phyloP scores from a whole-genome alignment of 2,329 filamentous ascomycete genomes.

The Pyrenochaeta sp. region DNA sequence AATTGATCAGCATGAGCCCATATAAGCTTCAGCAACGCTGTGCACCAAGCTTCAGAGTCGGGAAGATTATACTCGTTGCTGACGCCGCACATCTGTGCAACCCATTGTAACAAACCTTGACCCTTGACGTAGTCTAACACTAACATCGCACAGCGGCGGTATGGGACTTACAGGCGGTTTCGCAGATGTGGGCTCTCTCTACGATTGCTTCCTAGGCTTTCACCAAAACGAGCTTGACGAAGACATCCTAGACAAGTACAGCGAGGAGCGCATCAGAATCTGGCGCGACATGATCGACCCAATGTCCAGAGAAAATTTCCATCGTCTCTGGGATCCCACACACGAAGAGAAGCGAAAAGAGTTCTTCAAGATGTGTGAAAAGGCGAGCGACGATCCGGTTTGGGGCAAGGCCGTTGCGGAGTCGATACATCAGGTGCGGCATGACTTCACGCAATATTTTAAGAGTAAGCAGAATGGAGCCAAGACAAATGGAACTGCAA shows the following conservation, averaged over 20 bases:
- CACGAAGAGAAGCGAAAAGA: conserved; percentile 38
- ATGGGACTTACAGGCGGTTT: conserved; percentile 71
- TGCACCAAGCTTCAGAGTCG: conserved; percentile 65
- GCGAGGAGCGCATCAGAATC: conserved; percentile 42
- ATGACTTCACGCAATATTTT: conserved; percentile 49
- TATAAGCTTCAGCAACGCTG: conserved; percentile 71
- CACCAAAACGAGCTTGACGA: conserved; percentile 46
- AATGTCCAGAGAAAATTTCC: conserved; percentile 53
- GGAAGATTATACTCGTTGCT: conserved; percentile 65
- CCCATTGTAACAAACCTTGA: conserved; percentile 50
- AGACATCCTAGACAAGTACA: conserved; percentile 47
- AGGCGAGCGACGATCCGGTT: conserved; percentile 38
- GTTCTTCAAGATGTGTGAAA: conserved; percentile 45
- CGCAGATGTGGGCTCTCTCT: conserved; percentile 69
- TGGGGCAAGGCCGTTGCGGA: conserved; percentile 39
- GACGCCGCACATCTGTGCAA: conserved; percentile 70
- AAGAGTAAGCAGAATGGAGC: conserved; percentile 34
- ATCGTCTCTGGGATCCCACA: conserved; percentile 44
- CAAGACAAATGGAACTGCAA: conserved; percentile 1
- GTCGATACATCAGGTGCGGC: conserved; percentile 36
- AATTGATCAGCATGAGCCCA: conserved; percentile 64
- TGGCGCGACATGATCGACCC: conserved; percentile 48
- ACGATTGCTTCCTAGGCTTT: conserved; percentile 62
- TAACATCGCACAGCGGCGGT: conserved; percentile 56
- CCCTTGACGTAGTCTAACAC: background rate